Evolutionary conservation across 2,329 filamentous ascomycete species (phyloP).

Genomic region (Ceratocystis huliohia): DNA sequence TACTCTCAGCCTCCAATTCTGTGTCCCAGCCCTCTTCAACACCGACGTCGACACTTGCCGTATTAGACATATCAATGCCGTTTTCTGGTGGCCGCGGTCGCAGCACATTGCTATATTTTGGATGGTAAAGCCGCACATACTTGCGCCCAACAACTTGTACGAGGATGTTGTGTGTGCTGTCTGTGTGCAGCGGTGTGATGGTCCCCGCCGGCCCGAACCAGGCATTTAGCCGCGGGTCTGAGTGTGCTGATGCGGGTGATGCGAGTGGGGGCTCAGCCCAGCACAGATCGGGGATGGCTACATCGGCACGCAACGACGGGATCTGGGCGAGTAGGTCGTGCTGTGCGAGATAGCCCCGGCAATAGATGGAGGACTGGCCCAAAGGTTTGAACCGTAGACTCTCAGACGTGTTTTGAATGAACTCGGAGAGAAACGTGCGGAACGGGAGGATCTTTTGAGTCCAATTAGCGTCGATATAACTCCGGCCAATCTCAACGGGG

Average conservation of each 20-base stretch:
- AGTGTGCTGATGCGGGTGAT: slow-evolving; percentile 33
- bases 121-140: slow-evolving; percentile 80
- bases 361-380: neutral
- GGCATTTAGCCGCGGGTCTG: slow-evolving; percentile 61
- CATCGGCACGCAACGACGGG: slow-evolving; percentile 60
- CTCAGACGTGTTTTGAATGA: slow-evolving; percentile 35
- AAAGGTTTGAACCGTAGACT: neutral
- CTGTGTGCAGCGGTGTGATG: slow-evolving; percentile 84
- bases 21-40: slow-evolving; percentile 50
- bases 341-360: slow-evolving; percentile 74
- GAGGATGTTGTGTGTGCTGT: slow-evolving; percentile 86
- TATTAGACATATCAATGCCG: slow-evolving; percentile 87
- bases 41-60: slow-evolving; percentile 65
- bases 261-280: slow-evolving; percentile 53
- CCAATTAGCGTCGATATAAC: slow-evolving; percentile 79
- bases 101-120: slow-evolving; percentile 44
- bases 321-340: slow-evolving; percentile 79
- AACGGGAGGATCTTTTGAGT: slow-evolving; percentile 71
- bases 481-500: slow-evolving; percentile 73
- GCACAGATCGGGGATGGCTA: slow-evolving; percentile 72
- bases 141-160: slow-evolving; percentile 82
- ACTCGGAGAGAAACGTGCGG: slow-evolving; percentile 50
- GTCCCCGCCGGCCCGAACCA: slow-evolving; percentile 87
- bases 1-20: slow-evolving; percentile 20
- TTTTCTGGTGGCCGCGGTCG: slow-evolving; percentile 50